Base-by-base conservation (phyloP, 345 rosid species). In the Populus davidiana region DNA sequence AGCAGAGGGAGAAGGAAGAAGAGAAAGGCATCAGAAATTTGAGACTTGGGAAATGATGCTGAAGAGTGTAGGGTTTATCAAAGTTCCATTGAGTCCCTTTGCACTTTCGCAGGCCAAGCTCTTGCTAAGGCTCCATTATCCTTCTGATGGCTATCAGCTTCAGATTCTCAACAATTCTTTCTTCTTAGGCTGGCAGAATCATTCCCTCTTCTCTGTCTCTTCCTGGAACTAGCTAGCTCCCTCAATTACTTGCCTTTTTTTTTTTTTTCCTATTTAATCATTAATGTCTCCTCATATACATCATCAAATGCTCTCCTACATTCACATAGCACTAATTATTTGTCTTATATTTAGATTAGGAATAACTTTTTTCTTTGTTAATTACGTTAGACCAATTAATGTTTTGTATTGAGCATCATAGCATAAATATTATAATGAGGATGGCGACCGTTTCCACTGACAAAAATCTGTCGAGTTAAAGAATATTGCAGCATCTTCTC, bases 21-120 rank as follows among this genome's bases (percentile, higher is more conserved):
- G 86, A 67, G 93, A 88, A 56, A 74, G 94, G 62, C 93, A 92
- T 67, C 83, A 88, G 72, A 89, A 89, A 71, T 85, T 86, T 21
- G 93, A 91, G 83, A 65, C 86, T 13, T 96, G 99, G 98, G 97
- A 93, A 74, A 83, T 83, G 80, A 83, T 90, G 70, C 77, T 96
- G 73, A 85, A 89, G 62, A 86, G 93, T 62, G 67, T 86, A n/a
- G 96, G 97, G 0, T 93, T 93, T 67, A 73, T 69, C 27, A 90
- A 90, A 76, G 90, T 93, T 43, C 89, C 98, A 0, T 78, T 93
- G 41, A 93, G 99, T 77, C 89, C 92, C 33, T 96, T 87, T 61
- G 96, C 97, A 38, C 77, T 88, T 13, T 91, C 99, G 16, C 99
- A 96, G 83, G 99, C 99, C 10, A 93, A 93, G 89, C 91, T 96